phyloP scores from a whole-genome alignment of 2,329 filamentous ascomycete species.

The Phaeomoniella chlamydospora region DNA sequence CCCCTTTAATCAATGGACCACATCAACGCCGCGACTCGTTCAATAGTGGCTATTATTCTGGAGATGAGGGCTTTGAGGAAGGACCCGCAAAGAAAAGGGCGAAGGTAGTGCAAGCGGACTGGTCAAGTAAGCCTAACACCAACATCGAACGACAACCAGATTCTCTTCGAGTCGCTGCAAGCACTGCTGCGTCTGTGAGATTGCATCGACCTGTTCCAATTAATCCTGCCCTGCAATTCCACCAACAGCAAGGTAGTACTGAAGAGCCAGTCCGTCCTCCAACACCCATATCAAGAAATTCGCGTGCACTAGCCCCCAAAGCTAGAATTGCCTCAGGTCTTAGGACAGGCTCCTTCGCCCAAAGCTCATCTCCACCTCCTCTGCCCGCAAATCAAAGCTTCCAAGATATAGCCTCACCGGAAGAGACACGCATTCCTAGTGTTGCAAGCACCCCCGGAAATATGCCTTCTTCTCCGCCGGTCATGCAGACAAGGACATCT shows the following conservation, averaged over 20 bases:
- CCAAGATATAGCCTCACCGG: slow-evolving; percentile 33
- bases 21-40: slow-evolving; percentile 21
- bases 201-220: slow-evolving; percentile 58
- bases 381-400: slow-evolving; percentile 22
- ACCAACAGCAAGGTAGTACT: slow-evolving; percentile 12
- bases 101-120: slow-evolving; percentile 59
- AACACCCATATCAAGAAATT: slow-evolving; percentile 24
- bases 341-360: slow-evolving; percentile 47
- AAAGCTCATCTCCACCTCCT: slow-evolving; percentile 21
- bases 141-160: slow-evolving; percentile 58
- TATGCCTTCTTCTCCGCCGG: slow-evolving; percentile 80
- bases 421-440: slow-evolving; percentile 33
- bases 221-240: slow-evolving; percentile 19
- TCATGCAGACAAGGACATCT: slow-evolving; percentile 50
- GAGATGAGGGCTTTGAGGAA: slow-evolving; percentile 46
- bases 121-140: slow-evolving; percentile 53
- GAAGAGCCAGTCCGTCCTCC: slow-evolving; percentile 32
- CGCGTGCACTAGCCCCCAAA: slow-evolving; percentile 14
- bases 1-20: slow-evolving; percentile 43
- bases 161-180: slow-evolving; percentile 77
- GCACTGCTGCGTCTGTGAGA: slow-evolving; percentile 75
- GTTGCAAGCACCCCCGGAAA: slow-evolving; percentile 57
- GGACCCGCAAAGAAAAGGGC: slow-evolving; percentile 60
- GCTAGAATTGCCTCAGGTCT: slow-evolving; percentile 31
- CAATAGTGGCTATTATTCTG: slow-evolving; percentile 52